Percentiles rank a stretch among this genome's conserved stretches.
Evolutionary conservation across 2,329 filamentous ascomycete genomes (phyloP).

Genomic region (Myriangium duriaei): DNA sequence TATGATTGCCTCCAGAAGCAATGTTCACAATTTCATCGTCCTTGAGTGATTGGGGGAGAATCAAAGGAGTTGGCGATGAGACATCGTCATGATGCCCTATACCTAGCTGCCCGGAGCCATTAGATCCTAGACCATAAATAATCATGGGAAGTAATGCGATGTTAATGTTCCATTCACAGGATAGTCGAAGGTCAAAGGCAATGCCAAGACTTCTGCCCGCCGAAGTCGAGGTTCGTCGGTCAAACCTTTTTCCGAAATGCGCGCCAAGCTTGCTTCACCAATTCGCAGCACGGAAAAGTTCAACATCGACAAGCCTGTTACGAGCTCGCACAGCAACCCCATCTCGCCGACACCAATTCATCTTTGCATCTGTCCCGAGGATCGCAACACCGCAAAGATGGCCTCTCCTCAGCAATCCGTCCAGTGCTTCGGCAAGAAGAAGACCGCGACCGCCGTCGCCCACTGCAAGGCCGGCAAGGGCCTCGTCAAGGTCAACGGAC

Average conservation of each 20-base stretch:
- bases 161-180: neutral
- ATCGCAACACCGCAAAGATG: slow-evolving; percentile 33
- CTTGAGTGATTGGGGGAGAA: slow-evolving; percentile 1
- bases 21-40: slow-evolving; percentile 22
- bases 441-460: slow-evolving; percentile 60
- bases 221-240: neutral
- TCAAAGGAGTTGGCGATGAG: slow-evolving; percentile 17
- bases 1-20: slow-evolving; percentile 73
- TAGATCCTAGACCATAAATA: slow-evolving; percentile 39
- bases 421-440: slow-evolving; percentile 96
- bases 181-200: slow-evolving; percentile 14
- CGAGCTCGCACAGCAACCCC: slow-evolving; percentile 1
- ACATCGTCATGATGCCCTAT: slow-evolving; percentile 32
- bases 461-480: slow-evolving; percentile 88
- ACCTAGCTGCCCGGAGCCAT: slow-evolving; percentile 40
- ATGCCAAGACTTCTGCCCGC: slow-evolving; percentile 7
- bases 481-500: slow-evolving; percentile 97
- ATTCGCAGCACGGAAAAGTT: slow-evolving; percentile 8
- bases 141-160: too few species aligned
- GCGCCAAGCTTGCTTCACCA: slow-evolving; percentile 1
- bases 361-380: slow-evolving; percentile 1
- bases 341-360: slow-evolving; percentile 3
- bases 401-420: slow-evolving; percentile 52
- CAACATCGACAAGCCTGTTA: neutral
- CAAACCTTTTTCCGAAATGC: slow-evolving; percentile 6